Evolutionary conservation across 495 filamentous ascomycete genomes (phyloP), one percentile per base, ranked within the genome.

Genomic region (Achaetomiella virescens): DNA sequence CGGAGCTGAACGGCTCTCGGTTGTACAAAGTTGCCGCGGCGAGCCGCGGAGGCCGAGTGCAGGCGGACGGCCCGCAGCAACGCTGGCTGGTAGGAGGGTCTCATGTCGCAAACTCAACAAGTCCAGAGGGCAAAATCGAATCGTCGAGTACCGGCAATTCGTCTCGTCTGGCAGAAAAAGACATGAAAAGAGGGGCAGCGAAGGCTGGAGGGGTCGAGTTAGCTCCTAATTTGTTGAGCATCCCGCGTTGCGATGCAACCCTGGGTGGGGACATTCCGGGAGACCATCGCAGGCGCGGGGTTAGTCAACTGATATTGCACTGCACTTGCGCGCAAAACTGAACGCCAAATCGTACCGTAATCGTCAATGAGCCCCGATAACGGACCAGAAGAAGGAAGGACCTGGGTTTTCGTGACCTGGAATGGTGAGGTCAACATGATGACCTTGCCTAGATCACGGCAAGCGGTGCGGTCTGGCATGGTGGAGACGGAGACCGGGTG

Each of bases 191-290:
- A 6, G 20, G 14, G 31, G 18, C n/a, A 15, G 42, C 14, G 25
- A 42, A n/a, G 33, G 12, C n/a, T 21, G 5, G 6, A n/a, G 11
- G 21, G 5, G 22, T 29, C 53, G 10, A 25, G 11, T 43, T 12
- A 41, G 27, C 53, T 43, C 20, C 12, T n/a, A 43, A 43, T 56
- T 56, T 56, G 53, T 56, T 49, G 53, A 17, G 14, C 38, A 48
- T 43, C 46, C 46, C 46, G 37, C 54, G 54, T 50, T 25, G 10
- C 36, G 40, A 47, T 50, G 45, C 45, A 49, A 38, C 47, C 47
- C 47, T 43, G 38, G n/a, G 54, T 49, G 38, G 54, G 54, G 54
- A 29, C 38, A 33, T 18, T 14, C 44, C 17, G 20, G 36, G 53
- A 48, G 33, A 3, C 12, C 36, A 49, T 45, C 36, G 29, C 14